A percentile compares a stretch with the other conserved stretches of the same genome.
These are phyloP conservation scores for Chlamydomonas sp. DNA, from an alignment of 139 green algal species.

Conservation along the genomic window DNA sequence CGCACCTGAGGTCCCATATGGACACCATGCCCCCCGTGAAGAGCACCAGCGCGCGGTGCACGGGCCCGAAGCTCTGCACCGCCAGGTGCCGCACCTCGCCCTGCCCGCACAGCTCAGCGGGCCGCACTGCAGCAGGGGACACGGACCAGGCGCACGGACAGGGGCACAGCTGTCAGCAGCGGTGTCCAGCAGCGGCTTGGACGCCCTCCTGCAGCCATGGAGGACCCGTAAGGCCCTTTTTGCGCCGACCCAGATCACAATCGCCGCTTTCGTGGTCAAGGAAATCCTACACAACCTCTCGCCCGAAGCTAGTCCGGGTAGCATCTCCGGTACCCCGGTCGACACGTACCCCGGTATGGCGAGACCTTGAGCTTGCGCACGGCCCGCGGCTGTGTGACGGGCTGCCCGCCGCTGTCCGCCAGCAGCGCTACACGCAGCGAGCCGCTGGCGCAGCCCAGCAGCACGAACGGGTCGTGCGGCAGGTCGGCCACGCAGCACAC, in stretches of 20 bases:
- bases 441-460: conserved; percentile 60
- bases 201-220: too few relatives aligned
- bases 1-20: conserved; percentile 61
- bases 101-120: conserved; percentile 16
- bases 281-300: too few relatives aligned
- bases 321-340: background rate
- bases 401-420: conserved; percentile 38
- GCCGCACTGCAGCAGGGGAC: conserved; percentile 31
- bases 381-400: conserved; percentile 22
- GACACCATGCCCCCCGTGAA: conserved; percentile 31
- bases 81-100: conserved; percentile 45
- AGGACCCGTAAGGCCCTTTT: too few relatives aligned
- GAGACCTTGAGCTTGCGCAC: conserved; percentile 22
- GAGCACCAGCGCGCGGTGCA: conserved; percentile 44
- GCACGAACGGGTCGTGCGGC: conserved; percentile 54
- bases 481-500: conserved; percentile 49
- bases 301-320: too few relatives aligned
- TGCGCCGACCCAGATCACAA: too few relatives aligned
- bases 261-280: too few relatives aligned
- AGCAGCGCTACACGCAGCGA: conserved; percentile 44
- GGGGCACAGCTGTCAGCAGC: background rate
- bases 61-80: conserved; percentile 31
- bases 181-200: too few relatives aligned
- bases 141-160: background rate
- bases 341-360: conserved; percentile 49